Evolutionary conservation across 2,329 filamentous ascomycete species (phyloP), one percentile per base, ranked within the genome.

Genomic region (Phialemoniopsis sp.): DNA sequence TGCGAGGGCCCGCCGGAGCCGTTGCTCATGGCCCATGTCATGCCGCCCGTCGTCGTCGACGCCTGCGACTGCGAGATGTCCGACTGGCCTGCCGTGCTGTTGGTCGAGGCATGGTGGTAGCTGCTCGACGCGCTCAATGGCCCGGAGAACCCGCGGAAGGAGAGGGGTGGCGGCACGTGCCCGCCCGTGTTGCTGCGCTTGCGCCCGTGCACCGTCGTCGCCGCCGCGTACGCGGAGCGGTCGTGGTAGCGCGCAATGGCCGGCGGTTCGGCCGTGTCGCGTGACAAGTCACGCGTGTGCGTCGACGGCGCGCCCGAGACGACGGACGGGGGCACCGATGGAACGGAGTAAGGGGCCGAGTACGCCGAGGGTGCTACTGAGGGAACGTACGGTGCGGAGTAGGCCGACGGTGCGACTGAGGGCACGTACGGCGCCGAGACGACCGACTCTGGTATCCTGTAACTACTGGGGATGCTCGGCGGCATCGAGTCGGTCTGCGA

Each of bases 171-270:
- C 13, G 78, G 78, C 15, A 80, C 74, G 34, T 86, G 81, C 5
- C 88, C 85, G 10, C 87, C 87, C 0, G 90, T 95, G 55, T 91
- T 94, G 67, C 89, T 95, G 46, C 90, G 78, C 67, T 94, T 95
- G 44, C 91, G 84, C 7, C 81, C 81, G 58, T 96, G 90, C 0
- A 72, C 58, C 34, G 62, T 56, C 4, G 55, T 65, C 8, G 70
- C 70, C 13, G 78, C 45, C 14, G 51, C 48, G 7, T 15, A 35
- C 32, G 36, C 33, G 38, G 21, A 29, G 12, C 26, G 70, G 21
- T 82, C 80, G 44, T 74, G 68, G 63, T 86, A 87, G 5, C 86
- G 80, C 4, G 83, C 82, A 34, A 90, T 82, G 43, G 77, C 68
- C 0, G 87, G 87, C 29, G 87, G 82, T 46, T 86, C 82, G 1